Base-by-base conservation (phyloP, 495 filamentous ascomycete genomes). In the Penicillium antarcticum region DNA sequence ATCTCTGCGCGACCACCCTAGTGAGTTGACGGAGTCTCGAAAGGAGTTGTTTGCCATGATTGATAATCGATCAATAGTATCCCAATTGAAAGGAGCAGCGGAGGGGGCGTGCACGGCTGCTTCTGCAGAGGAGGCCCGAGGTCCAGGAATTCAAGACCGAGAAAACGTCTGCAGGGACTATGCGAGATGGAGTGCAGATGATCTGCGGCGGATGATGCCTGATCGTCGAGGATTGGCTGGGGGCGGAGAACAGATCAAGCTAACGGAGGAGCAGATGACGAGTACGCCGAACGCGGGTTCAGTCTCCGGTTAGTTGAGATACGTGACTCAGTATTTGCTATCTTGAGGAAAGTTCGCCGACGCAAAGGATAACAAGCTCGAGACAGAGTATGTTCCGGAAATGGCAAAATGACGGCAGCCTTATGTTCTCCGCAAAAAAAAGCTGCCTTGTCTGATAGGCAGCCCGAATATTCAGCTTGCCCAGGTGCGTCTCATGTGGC, bases 1-100 rank as follows among this genome's bases (percentile, higher is more conserved):
- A 38, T 94, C 88, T 60, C 94, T 83, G 45, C 94, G 87, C 60
- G 90, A 87, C 94, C 94, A 98, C 21, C 94, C 94, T 53, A 98
- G 73, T 31, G 89, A 91, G 75, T 91, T 96, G 80, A 97, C 89
- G 18, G 87, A 92, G 66, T 95, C 88, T 53, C 91, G 82, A 72
- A 98, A 97, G 8, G 90, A 88, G 50, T 83, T 76, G 52, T 92
- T 91, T 33, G 94, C 89, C 94, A 98, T 98, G 58, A 49, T 73
- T 26, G 41, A 56, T 37, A 48, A 40, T 46, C 33, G 24, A 33
- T 6, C 40, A 35, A 35, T 32, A 37, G 33, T 32, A 31, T 51
- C 35, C 46, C 56, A 51, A 64, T 55, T 55, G 47, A 51, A 48
- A 24, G 43, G 45, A 45, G 53, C 37, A 52, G 48, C 33, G 32